Evolutionary conservation across 768 basidiomycete genomes (phyloP).

Genomic region (Dacryopinax primogenitus): DNA sequence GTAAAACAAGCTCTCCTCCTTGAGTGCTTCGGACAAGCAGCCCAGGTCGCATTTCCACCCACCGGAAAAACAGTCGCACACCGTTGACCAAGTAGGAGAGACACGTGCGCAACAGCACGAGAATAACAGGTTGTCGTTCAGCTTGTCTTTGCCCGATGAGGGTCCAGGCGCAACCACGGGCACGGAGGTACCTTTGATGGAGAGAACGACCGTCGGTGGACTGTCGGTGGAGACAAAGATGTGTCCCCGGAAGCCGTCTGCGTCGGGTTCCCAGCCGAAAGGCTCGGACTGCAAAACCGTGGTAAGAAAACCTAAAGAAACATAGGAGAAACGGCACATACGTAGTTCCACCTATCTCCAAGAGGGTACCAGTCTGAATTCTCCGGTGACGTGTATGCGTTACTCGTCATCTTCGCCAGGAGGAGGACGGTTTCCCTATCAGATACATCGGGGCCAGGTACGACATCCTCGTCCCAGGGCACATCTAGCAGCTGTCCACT

Average conservation of each 20-base stretch:
- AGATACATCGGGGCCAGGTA: slow-evolving; percentile 56
- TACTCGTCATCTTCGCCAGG: slow-evolving; percentile 80
- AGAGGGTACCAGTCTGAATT: slow-evolving; percentile 59
- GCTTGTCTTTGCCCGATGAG: slow-evolving; percentile 76
- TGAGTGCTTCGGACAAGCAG: slow-evolving; percentile 66
- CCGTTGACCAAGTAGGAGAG: slow-evolving; percentile 86
- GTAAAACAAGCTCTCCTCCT: slow-evolving; percentile 79
- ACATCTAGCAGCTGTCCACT: slow-evolving; percentile 1
- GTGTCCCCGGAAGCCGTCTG: slow-evolving; percentile 87
- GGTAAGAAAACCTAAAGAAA: slow-evolving; percentile 1
- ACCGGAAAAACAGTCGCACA: slow-evolving; percentile 75
- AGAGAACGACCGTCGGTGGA: slow-evolving; percentile 61
- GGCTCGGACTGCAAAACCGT: slow-evolving; percentile 47
- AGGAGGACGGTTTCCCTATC: slow-evolving; percentile 58
- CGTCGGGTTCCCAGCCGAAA: slow-evolving; percentile 80
- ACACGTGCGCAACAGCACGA: slow-evolving; percentile 91
- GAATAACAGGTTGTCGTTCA: slow-evolving; percentile 91
- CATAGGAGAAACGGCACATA: neutral
- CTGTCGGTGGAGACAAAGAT: slow-evolving; percentile 78
- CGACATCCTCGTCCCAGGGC: slow-evolving; percentile 51
- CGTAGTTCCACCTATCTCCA: slow-evolving; percentile 47
- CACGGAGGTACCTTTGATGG: slow-evolving; percentile 89
- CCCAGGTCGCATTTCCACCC: slow-evolving; percentile 62
- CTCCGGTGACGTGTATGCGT: slow-evolving; percentile 55
- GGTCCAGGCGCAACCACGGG: slow-evolving; percentile 56